phyloP scores from a whole-genome alignment of 768 basidiomycete genomes.

The Macrolepiota dolichaula region DNA sequence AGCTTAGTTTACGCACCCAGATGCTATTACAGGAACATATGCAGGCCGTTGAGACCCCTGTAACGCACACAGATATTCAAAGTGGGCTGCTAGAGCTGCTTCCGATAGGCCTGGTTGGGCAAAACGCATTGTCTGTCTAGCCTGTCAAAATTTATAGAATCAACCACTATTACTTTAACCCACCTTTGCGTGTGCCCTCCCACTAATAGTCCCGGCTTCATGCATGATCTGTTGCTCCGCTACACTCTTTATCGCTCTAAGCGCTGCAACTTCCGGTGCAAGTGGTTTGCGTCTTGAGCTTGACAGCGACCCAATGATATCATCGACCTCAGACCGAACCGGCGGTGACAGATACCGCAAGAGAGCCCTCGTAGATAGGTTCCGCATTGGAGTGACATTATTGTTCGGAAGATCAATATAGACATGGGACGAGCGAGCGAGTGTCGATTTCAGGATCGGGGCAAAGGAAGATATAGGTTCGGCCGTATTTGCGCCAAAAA shows the following conservation, averaged over 20 bases:
- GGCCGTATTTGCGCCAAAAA: slow-evolving; percentile 82
- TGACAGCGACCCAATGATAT: slow-evolving; percentile 51
- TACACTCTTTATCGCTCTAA: slow-evolving; percentile 78
- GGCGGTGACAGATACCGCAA: slow-evolving; percentile 46
- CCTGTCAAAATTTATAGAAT: not conserved
- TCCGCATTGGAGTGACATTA: slow-evolving; percentile 39
- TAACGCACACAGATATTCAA: slow-evolving; percentile 83
- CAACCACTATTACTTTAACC: slow-evolving; percentile 1
- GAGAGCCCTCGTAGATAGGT: slow-evolving; percentile 44
- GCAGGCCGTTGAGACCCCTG: slow-evolving; percentile 82
- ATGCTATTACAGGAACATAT: slow-evolving; percentile 98
- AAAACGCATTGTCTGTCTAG: slow-evolving; percentile 77
- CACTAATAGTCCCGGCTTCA: slow-evolving; percentile 83
- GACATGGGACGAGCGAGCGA: slow-evolving; percentile 45
- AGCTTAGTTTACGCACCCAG: slow-evolving; percentile 55
- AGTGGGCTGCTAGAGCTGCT: slow-evolving; percentile 61
- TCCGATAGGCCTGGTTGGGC: slow-evolving; percentile 41
- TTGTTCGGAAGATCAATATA: slow-evolving; percentile 49
- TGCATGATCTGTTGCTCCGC: slow-evolving; percentile 81
- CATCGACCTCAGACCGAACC: slow-evolving; percentile 47
- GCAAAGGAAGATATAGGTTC: slow-evolving; percentile 53
- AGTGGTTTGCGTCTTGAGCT: slow-evolving; percentile 46
- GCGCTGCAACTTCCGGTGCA: slow-evolving; percentile 62
- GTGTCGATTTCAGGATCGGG: slow-evolving; percentile 52
- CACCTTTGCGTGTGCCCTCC: slow-evolving; percentile 81